Evolutionary conservation across 2,329 filamentous ascomycete species (phyloP), one percentile per base, ranked within the genome.

Genomic region (Fusarium sp.): DNA sequence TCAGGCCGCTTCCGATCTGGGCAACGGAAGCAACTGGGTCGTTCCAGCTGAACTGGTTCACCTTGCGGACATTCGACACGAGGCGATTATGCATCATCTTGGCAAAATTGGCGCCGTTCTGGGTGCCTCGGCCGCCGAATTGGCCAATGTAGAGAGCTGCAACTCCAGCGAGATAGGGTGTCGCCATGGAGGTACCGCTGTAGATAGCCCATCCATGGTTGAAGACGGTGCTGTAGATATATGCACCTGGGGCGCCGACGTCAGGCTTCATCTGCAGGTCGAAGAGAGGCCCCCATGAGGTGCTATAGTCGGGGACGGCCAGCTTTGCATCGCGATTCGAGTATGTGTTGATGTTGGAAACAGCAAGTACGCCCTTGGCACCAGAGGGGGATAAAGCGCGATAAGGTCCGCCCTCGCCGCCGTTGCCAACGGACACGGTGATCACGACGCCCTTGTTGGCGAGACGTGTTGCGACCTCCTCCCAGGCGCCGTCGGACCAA

Each of bases 301-400:
- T 63, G 42, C 7, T 50, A n/a, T 14, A 31, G 10, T 56, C 61
- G 8, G 45, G 47, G 5, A 54, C 11, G 47, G 29, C 20, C 11
- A 40, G 8, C 18, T 40, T 14, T 3, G 76, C 29, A 20, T 80
- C 77, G 57, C 78, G 74, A 35, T 79, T 75, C 70, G 82, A 82
- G 35, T 58, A 14, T 1, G 33, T 36, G 16, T 36, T 16, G 5
- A 58, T 38, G 11, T 40, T 56, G 35, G 33, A n/a, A 18, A 66
- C 57, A 47, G 63, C 59, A 33, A 63, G 6, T 9, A 50, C 36
- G 10, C 36, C 31, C 31, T 69, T 45, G 3, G 33, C 42, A 25
- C 45, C 29, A 22, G 35, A 29, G 5, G 50, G 36, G 8, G 18
- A 63, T 31, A 40, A 56, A 25, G 64, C 54, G 22, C 38, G 56